A percentile compares a stretch with the other conserved stretches of the same genome.
Evolutionary conservation across 2,329 filamentous ascomycete genomes (phyloP).

Genomic region (Scorias spongiosa): DNA sequence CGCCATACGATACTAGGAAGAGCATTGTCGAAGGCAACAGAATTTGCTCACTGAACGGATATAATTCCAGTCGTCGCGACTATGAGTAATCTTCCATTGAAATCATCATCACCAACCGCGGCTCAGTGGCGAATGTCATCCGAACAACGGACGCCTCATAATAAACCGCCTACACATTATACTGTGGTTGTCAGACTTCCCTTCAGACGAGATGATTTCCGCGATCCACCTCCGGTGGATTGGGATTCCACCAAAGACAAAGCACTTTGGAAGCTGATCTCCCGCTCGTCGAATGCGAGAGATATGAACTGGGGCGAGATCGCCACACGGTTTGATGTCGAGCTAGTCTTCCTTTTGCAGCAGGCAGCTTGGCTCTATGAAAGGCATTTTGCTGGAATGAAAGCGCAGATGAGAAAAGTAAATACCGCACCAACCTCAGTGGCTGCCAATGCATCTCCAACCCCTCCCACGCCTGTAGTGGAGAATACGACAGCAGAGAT

Average conservation of each 20-base stretch:
- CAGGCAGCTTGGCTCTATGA: slow-evolving; percentile 92
- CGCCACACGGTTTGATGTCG: slow-evolving; percentile 57
- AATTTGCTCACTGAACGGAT: too few species aligned
- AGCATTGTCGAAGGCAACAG: too few species aligned
- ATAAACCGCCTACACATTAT: slow-evolving; percentile 22
- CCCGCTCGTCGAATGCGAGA: slow-evolving; percentile 58
- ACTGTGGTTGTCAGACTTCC: slow-evolving; percentile 84
- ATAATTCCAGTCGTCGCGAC: neutral
- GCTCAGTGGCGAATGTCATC: neutral
- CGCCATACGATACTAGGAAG: too few species aligned
- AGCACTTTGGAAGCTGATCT: slow-evolving; percentile 78
- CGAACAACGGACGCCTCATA: neutral
- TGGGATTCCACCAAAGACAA: slow-evolving; percentile 84
- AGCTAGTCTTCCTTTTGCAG: slow-evolving; percentile 75
- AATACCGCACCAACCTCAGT: slow-evolving; percentile 18
- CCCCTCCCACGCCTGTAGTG: neutral
- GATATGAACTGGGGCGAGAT: slow-evolving; percentile 57
- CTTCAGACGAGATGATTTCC: slow-evolving; percentile 71
- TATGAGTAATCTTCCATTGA: neutral
- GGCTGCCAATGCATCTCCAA: neutral
- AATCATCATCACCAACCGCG: neutral
- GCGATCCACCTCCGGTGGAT: slow-evolving; percentile 76
- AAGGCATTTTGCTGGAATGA: slow-evolving; percentile 74
- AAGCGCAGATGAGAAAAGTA: slow-evolving; percentile 73
- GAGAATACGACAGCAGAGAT: neutral